Conservation (phyloP, 495 filamentous ascomycete genomes). For the Penicillium samsonianum region DNA sequence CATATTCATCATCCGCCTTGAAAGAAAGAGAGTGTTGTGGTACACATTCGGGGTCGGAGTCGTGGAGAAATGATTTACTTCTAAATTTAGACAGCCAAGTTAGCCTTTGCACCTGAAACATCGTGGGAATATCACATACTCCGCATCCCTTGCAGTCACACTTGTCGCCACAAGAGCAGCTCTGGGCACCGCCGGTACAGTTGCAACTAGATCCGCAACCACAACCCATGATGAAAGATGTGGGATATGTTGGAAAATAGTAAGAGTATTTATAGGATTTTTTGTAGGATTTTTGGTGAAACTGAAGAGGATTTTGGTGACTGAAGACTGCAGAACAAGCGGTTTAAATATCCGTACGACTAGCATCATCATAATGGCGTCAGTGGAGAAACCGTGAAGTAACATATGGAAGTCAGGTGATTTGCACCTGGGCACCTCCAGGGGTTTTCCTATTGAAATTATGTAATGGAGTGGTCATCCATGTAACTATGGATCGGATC, state of each 20-base stretch:
- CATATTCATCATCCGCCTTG: background rate
- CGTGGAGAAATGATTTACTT: constrained; percentile 4
- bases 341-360: constrained; percentile 13
- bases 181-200: constrained; percentile 41
- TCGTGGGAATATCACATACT: constrained; percentile 36
- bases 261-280: background rate
- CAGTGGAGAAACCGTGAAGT: background rate
- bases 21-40: background rate
- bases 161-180: constrained; percentile 41
- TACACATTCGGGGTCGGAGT: background rate
- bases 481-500: too few relatives aligned
- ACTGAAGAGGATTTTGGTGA: background rate
- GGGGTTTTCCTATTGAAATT: background rate
- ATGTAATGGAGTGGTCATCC: background rate
- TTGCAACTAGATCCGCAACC: constrained; percentile 42
- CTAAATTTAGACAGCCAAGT: background rate
- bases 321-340: background rate
- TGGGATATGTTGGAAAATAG: constrained; percentile 4
- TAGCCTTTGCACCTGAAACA: constrained; percentile 11
- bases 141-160: constrained; percentile 50
- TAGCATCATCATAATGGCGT: constrained; percentile 25
- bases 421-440: background rate
- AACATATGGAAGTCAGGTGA: background rate
- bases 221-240: constrained; percentile 37
- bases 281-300: background rate